phyloP scores from a whole-genome alignment of 176 grass and related monocot genomes.

The Tillandsia leiboldiana region DNA sequence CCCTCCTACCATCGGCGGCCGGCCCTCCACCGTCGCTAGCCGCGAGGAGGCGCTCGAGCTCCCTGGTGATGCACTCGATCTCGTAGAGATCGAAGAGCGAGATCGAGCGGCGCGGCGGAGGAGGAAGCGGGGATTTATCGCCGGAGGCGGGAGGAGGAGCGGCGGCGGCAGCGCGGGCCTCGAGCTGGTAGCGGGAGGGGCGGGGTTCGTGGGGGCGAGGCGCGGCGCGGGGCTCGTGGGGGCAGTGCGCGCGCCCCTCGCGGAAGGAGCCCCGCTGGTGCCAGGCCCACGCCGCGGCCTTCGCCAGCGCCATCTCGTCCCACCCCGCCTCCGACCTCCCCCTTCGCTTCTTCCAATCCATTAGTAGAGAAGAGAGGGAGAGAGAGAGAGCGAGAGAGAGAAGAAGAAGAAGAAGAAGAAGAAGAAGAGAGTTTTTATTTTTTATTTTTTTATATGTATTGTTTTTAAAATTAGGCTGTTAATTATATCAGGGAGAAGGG shows the following conservation, averaged over 20 bases:
- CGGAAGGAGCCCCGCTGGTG: background rate
- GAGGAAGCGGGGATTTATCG: background rate
- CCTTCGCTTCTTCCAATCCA: background rate
- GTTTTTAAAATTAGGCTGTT: too few species aligned
- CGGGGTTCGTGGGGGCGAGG: too few species aligned
- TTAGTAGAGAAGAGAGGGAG: background rate
- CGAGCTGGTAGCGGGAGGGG: too few species aligned
- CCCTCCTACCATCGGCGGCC: background rate
- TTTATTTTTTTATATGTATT: too few species aligned
- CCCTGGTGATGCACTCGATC: constrained; percentile 64
- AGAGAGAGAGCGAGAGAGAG: background rate
- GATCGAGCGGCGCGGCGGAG: constrained; percentile 2
- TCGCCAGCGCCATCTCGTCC: background rate
- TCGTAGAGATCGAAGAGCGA: constrained; percentile 60
- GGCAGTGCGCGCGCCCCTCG: background rate
- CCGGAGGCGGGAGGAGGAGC: background rate
- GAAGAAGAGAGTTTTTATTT: too few species aligned
- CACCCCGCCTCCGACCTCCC: background rate
- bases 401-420: too few species aligned
- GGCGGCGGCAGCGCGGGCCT: background rate
- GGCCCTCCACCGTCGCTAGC: background rate
- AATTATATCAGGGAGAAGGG: too few species aligned
- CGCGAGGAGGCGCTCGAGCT: constrained; percentile 45
- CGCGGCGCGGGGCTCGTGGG: background rate
- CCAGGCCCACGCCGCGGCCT: constrained; percentile 13